phyloP scores from a whole-genome alignment of 495 filamentous ascomycete genomes.

The Podospora bellae-mahoneyi region DNA sequence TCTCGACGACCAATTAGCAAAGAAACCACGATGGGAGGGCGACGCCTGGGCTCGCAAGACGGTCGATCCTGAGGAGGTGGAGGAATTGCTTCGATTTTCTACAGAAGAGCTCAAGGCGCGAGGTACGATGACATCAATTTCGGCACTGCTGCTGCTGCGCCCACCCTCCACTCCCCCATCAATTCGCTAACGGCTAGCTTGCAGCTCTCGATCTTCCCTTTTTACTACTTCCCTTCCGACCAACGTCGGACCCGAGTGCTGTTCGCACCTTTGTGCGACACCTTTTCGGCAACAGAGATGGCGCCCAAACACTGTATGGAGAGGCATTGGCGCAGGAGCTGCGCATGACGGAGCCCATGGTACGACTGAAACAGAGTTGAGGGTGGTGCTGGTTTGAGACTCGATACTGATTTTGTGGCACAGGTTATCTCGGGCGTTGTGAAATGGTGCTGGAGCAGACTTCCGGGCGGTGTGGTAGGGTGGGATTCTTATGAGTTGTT shows the following conservation, averaged over 20 bases:
- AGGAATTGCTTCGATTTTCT: slow-evolving; percentile 78
- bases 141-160: slow-evolving; percentile 28
- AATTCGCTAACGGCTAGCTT: slow-evolving; percentile 36
- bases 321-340: slow-evolving; percentile 78
- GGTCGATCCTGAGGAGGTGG: slow-evolving; percentile 85
- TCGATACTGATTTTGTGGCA: slow-evolving; percentile 20
- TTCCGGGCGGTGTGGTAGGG: slow-evolving; percentile 87
- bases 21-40: slow-evolving; percentile 71
- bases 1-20: slow-evolving; percentile 48
- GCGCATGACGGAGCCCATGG: slow-evolving; percentile 90
- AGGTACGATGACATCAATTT: slow-evolving; percentile 61
- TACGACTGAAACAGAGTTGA: slow-evolving; percentile 38
- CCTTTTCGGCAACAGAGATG: slow-evolving; percentile 72
- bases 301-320: slow-evolving; percentile 53
- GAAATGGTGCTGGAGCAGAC: slow-evolving; percentile 98
- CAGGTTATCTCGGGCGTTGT: slow-evolving; percentile 90
- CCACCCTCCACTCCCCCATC: slow-evolving; percentile 8
- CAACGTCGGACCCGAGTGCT: slow-evolving; percentile 83
- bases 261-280: slow-evolving; percentile 90
- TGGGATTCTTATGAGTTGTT: slow-evolving; percentile 98
- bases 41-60: slow-evolving; percentile 86
- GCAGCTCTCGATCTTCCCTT: slow-evolving; percentile 86
- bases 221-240: slow-evolving; percentile 91
- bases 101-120: slow-evolving; percentile 88
- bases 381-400: background rate